Base-by-base conservation (phyloP, 768 basidiomycete species). In the Phlebiopsis gigantea region DNA sequence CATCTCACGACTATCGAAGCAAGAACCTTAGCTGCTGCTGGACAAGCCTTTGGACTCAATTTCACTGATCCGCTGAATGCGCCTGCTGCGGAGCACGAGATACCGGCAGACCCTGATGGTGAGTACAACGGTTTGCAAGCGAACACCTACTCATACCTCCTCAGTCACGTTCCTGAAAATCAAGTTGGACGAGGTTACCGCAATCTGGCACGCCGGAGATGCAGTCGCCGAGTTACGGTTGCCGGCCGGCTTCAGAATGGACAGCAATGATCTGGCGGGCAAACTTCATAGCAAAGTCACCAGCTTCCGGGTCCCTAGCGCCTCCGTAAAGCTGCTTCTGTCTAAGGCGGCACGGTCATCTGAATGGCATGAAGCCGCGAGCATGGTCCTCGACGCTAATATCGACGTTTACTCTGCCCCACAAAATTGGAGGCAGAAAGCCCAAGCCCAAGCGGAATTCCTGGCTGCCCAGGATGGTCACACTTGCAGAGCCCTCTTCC, bases 131-230 rank as follows among this genome's bases (percentile, higher is more conserved):
- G 10, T 29, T 47, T n/a, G 26, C 5, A 22, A n/a, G 48, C 46
- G 17, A 44, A 53, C 51, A 12, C 63, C 17, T n/a, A n/a, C n/a
- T n/a, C n/a, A n/a, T n/a, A n/a, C n/a, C 31, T 57, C 53, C 34
- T 26, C 54, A 96, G 94, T 93, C 30, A 97, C 94, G 0, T 92
- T 96, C 64, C 69, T 93, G 63, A 93, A 89, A 58, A 65, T 95
- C 21, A 71, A 78, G 0, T 29, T 92, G 28, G 76, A 74, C 42
- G 65, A 75, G 2, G 49, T 88, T 21, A 81, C 90, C 53, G 61
- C 79, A 6, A 79, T 80, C 3, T 83, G 87, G 75, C 72, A 73
- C 57, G 77, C 78, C 6, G 78, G 75, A 3, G 68, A 71, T 28
- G 78, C 82, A 21, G 84, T 84, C 0, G 29, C 87, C 10, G 74